These are phyloP conservation scores for Phytophthora nicotianae DNA, from an alignment of 352 stramenopile species.

Conservation along the genomic window DNA sequence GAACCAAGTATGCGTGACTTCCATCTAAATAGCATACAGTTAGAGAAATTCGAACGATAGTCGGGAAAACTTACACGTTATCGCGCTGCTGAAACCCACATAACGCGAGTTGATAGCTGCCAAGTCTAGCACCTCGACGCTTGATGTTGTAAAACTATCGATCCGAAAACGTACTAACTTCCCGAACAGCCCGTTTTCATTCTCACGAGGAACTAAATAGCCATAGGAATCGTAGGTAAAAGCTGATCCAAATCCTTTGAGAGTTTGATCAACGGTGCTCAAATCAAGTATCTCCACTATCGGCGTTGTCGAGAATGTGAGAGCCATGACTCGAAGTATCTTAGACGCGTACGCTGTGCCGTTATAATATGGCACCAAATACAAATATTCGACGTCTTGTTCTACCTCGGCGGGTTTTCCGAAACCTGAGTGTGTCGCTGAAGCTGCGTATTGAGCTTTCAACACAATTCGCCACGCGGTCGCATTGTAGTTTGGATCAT, in stretches of 20 bases:
- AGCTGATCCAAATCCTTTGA: conserved; percentile 60
- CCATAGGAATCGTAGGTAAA: conserved; percentile 65
- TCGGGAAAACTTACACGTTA: conserved; percentile 52
- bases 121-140: conserved; percentile 59
- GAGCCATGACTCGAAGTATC: conserved; percentile 56
- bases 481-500: conserved; percentile 54
- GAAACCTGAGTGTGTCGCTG: conserved; percentile 45
- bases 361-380: conserved; percentile 75
- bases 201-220: conserved; percentile 72
- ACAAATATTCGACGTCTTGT: conserved; percentile 66
- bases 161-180: conserved; percentile 67
- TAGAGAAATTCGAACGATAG: not conserved
- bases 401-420: conserved; percentile 39
- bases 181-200: conserved; percentile 60
- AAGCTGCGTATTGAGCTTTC: conserved; percentile 51
- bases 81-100: conserved; percentile 68
- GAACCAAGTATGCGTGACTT: conserved; percentile 66
- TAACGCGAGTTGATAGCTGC: conserved; percentile 51
- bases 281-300: conserved; percentile 67
- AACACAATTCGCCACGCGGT: conserved; percentile 56
- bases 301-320: conserved; percentile 54
- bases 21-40: conserved; percentile 42
- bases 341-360: conserved; percentile 51
- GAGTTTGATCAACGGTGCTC: conserved; percentile 38
- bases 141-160: conserved; percentile 44